phyloP scores from a whole-genome alignment of 805 yeast genomes.

The Nakazawaea holstii region DNA sequence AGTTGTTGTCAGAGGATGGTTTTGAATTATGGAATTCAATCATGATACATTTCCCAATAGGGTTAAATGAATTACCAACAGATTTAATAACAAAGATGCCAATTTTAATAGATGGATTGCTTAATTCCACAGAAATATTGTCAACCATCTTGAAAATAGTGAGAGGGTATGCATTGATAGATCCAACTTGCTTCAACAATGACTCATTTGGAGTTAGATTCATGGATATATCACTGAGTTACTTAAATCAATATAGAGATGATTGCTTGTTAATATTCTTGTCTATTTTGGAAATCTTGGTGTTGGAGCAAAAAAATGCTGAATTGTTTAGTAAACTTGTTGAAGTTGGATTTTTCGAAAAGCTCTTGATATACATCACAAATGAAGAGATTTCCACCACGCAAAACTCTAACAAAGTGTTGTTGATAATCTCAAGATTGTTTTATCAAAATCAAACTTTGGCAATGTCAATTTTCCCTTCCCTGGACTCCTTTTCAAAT shows the following conservation, averaged over 20 bases:
- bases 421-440: constrained; percentile 32
- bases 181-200: constrained; percentile 35
- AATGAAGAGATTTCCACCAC: constrained; percentile 39
- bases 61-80: constrained; percentile 24
- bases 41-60: constrained; percentile 53
- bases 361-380: constrained; percentile 31
- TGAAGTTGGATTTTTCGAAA: constrained; percentile 39
- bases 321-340: constrained; percentile 23
- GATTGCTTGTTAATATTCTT: constrained; percentile 57
- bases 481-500: constrained; percentile 13
- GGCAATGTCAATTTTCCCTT: constrained; percentile 21
- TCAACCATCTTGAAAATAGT: constrained; percentile 57
- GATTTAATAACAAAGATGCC: constrained; percentile 43
- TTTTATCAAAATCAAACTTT: constrained; percentile 29
- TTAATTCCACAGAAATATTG: constrained; percentile 69
- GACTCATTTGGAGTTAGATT: constrained; percentile 31
- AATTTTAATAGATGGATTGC: constrained; percentile 50
- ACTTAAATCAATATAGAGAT: constrained; percentile 60
- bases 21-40: constrained; percentile 76
- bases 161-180: constrained; percentile 54
- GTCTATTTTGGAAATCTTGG: constrained; percentile 46
- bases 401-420: constrained; percentile 31
- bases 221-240: constrained; percentile 46
- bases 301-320: constrained; percentile 20
- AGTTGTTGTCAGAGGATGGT: constrained; percentile 77